These are phyloP conservation scores for Verticillium dahliae DNA, from an alignment of 2,329 filamentous ascomycete genomes.

Conservation along the genomic window DNA sequence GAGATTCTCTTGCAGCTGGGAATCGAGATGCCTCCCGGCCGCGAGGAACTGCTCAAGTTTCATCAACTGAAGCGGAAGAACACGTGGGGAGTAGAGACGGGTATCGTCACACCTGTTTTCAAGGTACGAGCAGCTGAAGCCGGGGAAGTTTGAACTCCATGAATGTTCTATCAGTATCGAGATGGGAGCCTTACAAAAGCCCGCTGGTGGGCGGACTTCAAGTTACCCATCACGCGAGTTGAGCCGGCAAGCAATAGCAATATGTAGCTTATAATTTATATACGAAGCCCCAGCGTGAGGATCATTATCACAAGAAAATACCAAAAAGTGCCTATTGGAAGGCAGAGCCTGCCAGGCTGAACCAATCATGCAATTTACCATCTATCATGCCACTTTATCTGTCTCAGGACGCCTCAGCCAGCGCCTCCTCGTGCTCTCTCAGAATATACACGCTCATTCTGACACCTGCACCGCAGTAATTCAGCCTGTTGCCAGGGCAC, in stretches of 20 bases:
- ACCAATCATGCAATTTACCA: not conserved
- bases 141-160: not conserved
- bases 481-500: conserved; percentile 8
- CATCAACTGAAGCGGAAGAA: conserved; percentile 27
- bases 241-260: no score
- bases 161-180: not conserved
- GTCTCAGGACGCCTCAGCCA: not conserved
- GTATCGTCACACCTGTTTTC: conserved; percentile 13
- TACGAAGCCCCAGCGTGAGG: not conserved
- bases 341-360: not conserved
- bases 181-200: no score
- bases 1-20: conserved; percentile 37
- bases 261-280: not conserved
- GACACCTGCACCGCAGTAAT: conserved; percentile 13
- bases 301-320: not conserved
- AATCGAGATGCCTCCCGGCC: conserved; percentile 24
- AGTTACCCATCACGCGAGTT: not conserved
- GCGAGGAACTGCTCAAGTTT: conserved; percentile 22
- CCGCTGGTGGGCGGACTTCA: no score
- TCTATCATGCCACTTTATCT: not conserved
- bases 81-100: conserved; percentile 29
- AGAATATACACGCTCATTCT: conserved; percentile 25
- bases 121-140: not conserved
- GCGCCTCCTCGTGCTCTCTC: not conserved
- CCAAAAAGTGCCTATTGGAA: not conserved